Evolutionary conservation across 768 basidiomycete species (phyloP), one percentile per base, ranked within the genome.

Genomic region (Nevesoporus exiguus): DNA sequence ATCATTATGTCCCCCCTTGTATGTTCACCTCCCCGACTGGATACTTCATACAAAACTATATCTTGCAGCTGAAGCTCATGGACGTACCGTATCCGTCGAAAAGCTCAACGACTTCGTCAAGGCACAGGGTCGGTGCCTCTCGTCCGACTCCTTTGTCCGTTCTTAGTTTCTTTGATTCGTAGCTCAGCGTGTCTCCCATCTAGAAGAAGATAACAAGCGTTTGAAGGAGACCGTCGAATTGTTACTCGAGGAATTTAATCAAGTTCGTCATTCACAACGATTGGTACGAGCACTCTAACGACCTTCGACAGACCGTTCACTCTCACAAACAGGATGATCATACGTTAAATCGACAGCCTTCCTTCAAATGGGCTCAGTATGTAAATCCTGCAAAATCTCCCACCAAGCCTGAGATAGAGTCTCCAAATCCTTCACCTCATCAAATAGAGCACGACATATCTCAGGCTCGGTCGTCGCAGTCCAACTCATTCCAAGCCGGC

Each of bases 1-100:
- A 89, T 58, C 81, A 91, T 62, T 97, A 93, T 68, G 81, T 94
- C 14, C 93, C 94, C 9, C 91, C 92, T 53, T 94, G 93, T 93
- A 65, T 64, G 90, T 74, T 44, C 44, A 40, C 39, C 49, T 41
- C 48, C 27, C 22, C 21, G n/a, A 4, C 47, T 11, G 1, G 25
- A 44, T 51, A 33, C 36, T 42, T 40, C 36, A 13, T 22, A n/a
- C 29, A 47, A 30, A 56, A 8, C 9, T 29, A 30, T 46, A 7
- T 54, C 29, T 46, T 37, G 22, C 58, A 87, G 86, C 85, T 31
- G 84, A 86, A 66, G 76, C 73, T 7, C 79, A 79, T 36, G 86
- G 83, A 55, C 77, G 77, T 34, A 73, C 72, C 21, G 58, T 85
- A 17, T 84, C 83, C 3, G 68, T 91, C 36, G 87, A 90, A 54